Evolutionary conservation across 306 rosid species (phyloP).

Genomic region (Malus orientalis): DNA sequence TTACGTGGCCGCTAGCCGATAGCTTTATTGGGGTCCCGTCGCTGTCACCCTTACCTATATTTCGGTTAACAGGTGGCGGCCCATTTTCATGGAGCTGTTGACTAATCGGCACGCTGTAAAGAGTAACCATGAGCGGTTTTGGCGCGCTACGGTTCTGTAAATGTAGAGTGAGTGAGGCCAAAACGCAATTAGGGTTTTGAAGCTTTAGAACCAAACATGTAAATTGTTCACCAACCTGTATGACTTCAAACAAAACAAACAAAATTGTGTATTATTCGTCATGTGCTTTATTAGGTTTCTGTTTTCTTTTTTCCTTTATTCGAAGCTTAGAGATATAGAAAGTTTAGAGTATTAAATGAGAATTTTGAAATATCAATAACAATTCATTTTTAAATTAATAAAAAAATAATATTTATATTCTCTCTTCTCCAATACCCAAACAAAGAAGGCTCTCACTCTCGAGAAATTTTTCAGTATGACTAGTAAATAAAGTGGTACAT

Average conservation of each 20-base stretch:
- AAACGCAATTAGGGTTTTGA: not conserved
- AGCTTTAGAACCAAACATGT: not conserved
- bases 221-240: not conserved
- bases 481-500: too few relatives aligned
- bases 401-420: too few relatives aligned
- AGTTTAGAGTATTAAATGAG: too few relatives aligned
- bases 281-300: not conserved
- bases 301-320: rapidly evolving
- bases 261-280: not conserved
- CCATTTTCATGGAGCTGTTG: not conserved
- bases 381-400: too few relatives aligned
- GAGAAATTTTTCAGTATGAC: too few relatives aligned
- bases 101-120: not conserved
- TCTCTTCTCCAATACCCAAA: too few relatives aligned
- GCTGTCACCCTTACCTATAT: constrained; percentile 1
- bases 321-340: too few relatives aligned
- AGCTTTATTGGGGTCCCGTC: not conserved
- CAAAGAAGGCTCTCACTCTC: not conserved
- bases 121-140: not conserved
- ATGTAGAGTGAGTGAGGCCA: not conserved
- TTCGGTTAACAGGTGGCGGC: constrained; percentile 1
- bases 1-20: not conserved
- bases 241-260: not conserved
- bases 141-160: not conserved
- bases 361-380: rapidly evolving